These are phyloP conservation scores for Phytophthora vignae DNA, from an alignment of 352 stramenopile genomes.

Conservation along the genomic window DNA sequence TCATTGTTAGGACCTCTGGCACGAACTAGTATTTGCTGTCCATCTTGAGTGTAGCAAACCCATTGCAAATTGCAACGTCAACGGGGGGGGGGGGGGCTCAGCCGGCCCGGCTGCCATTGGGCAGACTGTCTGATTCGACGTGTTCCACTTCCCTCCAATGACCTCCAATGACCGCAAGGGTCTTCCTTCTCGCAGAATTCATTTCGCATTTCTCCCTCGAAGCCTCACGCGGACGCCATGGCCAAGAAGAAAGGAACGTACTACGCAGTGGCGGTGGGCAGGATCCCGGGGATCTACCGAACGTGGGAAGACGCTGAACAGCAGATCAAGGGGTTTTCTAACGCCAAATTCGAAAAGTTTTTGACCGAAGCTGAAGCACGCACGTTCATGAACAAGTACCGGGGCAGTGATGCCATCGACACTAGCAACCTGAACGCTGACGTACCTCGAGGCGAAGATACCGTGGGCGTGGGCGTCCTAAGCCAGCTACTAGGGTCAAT, in stretches of 20 bases:
- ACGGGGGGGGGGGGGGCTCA: too few species aligned
- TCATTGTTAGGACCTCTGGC: too few species aligned
- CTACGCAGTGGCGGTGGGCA: background rate
- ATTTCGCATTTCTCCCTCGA: background rate
- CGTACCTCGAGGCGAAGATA: background rate
- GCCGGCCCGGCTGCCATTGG: too few species aligned
- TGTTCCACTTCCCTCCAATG: too few species aligned
- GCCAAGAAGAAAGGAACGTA: background rate
- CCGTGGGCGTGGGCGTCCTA: background rate
- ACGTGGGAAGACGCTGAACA: background rate
- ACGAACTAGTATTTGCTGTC: too few species aligned
- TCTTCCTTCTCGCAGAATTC: background rate
- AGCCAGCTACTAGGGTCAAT: background rate
- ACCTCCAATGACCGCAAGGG: too few species aligned
- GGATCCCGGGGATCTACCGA: background rate
- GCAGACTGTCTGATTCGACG: too few species aligned
- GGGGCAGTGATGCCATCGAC: background rate
- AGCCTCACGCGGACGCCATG: background rate
- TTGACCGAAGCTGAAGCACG: background rate
- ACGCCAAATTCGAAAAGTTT: background rate
- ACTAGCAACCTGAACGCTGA: background rate
- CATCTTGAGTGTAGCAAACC: too few species aligned
- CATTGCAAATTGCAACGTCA: too few species aligned
- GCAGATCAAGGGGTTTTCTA: background rate
- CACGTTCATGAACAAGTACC: background rate